Base-by-base conservation (phyloP, 2,329 filamentous ascomycete genomes). In the Botrytis deweyae region DNA sequence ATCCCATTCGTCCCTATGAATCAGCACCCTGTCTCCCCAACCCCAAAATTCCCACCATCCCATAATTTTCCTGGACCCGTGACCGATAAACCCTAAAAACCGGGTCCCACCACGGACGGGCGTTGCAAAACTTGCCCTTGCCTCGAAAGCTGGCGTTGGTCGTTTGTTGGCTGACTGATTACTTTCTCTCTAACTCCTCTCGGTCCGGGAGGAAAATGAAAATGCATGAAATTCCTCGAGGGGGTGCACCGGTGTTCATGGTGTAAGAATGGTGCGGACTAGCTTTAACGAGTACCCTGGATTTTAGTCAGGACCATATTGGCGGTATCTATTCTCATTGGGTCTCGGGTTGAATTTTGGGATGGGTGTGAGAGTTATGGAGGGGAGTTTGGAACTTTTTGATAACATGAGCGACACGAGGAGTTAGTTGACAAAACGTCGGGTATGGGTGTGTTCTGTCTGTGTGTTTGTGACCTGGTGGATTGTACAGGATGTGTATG, bases 381-480 rank as follows among this genome's bases (percentile, higher is more conserved):
- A 25, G 3, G 29, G 49, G 49, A 4, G 1, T 40, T 38, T 55
- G 66, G 22, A 25, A 38, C 44, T 64, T 22, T 42, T 68, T 58
- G 49, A 68, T 68, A 52, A 38, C 49, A 58, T 68, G 66, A 68
- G 65, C 65, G 46, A 68, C 65, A 68, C 65, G 68, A 70, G 68
- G 40, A 33, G 59, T 33, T 33, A 29, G 42, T 59, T 63, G 52
- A 59, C 65, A 22, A 33, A 40, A 33, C 36, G 65, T 68, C 49
- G 65, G 65, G 65, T 58, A 8, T 40, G 20, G 58, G 25, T 49
- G 52, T 63, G 20, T 63, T 8, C 10, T 3, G 25, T 49, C 22
- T 38, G 59, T 62, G 59, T 62, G 12, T 38, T 38, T 25, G 36
- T 62, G 4, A 62, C 59, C 12, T n/a, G 9, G n/a, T 40, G 59